Base-by-base conservation (phyloP, 345 rosid genomes). In the Melastoma malabathricum region DNA sequence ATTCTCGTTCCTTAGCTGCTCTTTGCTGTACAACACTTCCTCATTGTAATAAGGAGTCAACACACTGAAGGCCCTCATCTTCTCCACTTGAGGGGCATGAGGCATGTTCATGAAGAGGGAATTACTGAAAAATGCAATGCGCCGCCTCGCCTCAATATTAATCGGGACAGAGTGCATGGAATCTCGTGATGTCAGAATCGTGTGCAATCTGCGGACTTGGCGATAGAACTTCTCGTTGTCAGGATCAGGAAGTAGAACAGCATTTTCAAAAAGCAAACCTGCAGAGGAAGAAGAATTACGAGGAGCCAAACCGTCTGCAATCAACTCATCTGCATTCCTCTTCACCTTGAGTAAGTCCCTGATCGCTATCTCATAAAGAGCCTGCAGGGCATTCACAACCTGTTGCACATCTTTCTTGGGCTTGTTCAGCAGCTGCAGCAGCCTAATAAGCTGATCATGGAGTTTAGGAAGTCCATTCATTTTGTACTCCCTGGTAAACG, bases 1-100 rank as follows among this genome's bases (percentile, higher is more conserved):
- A 4, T 89, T 90, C 63, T 86, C 96, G 47, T 71, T 84, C 59
- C 84, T 71, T 18, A 90, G 83, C 57, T 90, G 96, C 56, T 90
- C 98, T 73, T 68, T 90, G 84, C 83, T 80, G 69, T 73, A 90
- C 18, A 82, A 57, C 15, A 90, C 94, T 50, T 90, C 98, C 71
- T 90, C 98, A 45, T 76, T 84, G 68, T 84, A 84, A 65, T 90
- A 84, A 48, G 98, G 98, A 47, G 98, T 90, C 60, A 90, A 71
- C 64, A 90, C 93, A 56, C 89, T 84, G 71, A 90, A 90, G 38
- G 95, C 86, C 95, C 84, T 78, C 98, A 90, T 90, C 62, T 86
- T 90, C 81, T 90, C 98, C 41, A 90, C 98, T 75, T 76, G 98
- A 54, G 98, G 98, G 60, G 98, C 98, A 69, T 86, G 96, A 47